Evolutionary conservation across 2,329 filamentous ascomycete species (phyloP).

Genomic region (Rasamsonia emersonii): DNA sequence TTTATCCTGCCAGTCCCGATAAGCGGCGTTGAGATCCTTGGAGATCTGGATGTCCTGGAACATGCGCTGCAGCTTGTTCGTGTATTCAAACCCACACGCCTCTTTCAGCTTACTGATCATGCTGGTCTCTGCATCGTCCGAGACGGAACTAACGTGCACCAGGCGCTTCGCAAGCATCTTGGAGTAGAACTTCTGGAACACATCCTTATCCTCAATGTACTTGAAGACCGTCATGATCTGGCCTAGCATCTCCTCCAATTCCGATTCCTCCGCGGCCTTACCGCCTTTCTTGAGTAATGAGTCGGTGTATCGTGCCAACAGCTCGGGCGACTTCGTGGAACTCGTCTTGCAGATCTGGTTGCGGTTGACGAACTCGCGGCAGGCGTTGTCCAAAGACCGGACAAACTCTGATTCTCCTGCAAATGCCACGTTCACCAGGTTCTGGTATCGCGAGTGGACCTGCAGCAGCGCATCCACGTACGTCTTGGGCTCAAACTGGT

Average conservation of each 20-base stretch:
- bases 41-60: constrained; percentile 99
- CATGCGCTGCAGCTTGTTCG: constrained; percentile 98
- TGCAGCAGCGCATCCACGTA: constrained; percentile 94
- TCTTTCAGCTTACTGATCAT: constrained; percentile 99
- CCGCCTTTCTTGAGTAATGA: constrained; percentile 81
- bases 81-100: constrained; percentile 97
- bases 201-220: constrained; percentile 99
- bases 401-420: constrained; percentile 96
- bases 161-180: constrained; percentile 91
- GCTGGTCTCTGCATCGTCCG: constrained; percentile 93
- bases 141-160: constrained; percentile 90
- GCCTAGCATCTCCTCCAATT: constrained; percentile 77
- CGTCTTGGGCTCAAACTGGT: constrained; percentile 88
- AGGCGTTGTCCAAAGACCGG: constrained; percentile 89
- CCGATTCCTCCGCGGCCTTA: constrained; percentile 85
- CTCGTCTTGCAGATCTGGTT: constrained; percentile 93
- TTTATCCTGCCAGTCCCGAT: constrained; percentile 66
- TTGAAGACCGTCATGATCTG: constrained; percentile 99
- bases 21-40: constrained; percentile 87
- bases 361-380: constrained; percentile 94
- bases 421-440: constrained; percentile 85
- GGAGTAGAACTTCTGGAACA: constrained; percentile 99
- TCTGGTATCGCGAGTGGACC: constrained; percentile 87
- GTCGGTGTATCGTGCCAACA: constrained; percentile 93
- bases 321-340: constrained; percentile 86